Conservation (phyloP, 2,329 filamentous ascomycete species). For the Claviceps sorghi region DNA sequence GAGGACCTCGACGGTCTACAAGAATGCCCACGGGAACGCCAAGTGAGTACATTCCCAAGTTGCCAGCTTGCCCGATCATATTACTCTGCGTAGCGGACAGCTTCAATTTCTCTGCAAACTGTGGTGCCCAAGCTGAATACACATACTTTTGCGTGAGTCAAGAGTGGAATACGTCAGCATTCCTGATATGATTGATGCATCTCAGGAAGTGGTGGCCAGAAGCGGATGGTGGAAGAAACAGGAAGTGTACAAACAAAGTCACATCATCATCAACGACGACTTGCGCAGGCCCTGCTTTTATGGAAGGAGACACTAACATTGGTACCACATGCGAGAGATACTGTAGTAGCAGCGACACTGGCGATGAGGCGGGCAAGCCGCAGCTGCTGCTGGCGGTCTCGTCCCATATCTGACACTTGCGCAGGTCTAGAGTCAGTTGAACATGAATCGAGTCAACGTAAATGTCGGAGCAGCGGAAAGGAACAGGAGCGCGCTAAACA, state of each 20-base stretch:
- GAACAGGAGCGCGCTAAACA: no score
- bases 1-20: conserved; percentile 68
- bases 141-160: conserved; percentile 54
- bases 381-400: conserved; percentile 22
- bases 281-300: not conserved
- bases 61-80: conserved; percentile 72
- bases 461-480: not conserved
- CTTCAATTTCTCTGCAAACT: conserved; percentile 76
- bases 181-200: not conserved
- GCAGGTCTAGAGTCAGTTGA: not conserved
- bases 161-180: conserved; percentile 1
- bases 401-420: conserved; percentile 11
- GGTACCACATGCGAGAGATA: conserved; percentile 81
- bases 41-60: conserved; percentile 83
- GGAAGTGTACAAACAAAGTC: no score
- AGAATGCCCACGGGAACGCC: conserved; percentile 83
- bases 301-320: conserved; percentile 46
- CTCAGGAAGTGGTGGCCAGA: not conserved
- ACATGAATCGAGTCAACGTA: not conserved
- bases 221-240: no score
- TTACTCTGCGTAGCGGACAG: conserved; percentile 90
- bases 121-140: conserved; percentile 94
- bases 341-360: conserved; percentile 69
- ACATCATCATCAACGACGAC: not conserved
- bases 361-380: conserved; percentile 60